These are phyloP conservation scores for Tulasnella sp. DNA, from an alignment of 768 basidiomycete species.

Conservation along the genomic window DNA sequence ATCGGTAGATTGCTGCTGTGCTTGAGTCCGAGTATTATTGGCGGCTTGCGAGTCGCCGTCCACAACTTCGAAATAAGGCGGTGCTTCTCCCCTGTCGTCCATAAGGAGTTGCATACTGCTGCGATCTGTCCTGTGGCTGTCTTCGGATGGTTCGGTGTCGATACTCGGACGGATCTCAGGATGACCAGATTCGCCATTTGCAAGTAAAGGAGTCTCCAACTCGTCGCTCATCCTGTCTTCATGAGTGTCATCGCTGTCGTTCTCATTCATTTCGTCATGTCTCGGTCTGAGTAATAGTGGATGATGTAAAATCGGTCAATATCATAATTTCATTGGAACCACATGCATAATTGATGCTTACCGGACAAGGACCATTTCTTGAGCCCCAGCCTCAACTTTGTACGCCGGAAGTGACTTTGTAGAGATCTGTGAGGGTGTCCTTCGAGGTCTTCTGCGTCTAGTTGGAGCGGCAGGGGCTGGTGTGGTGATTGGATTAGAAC, in stretches of 20 bases:
- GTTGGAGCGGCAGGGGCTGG: constrained; percentile 28
- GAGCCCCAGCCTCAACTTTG: constrained; percentile 72
- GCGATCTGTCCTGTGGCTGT: constrained; percentile 3
- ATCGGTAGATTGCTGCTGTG: neutral
- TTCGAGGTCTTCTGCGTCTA: constrained; percentile 32
- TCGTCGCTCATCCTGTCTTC: neutral
- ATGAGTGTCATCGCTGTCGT: neutral
- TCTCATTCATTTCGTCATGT: neutral
- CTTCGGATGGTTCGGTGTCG: constrained; percentile 8
- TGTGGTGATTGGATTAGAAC: constrained; percentile 16
- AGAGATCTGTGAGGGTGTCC: constrained; percentile 71
- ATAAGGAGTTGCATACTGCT: constrained; percentile 4
- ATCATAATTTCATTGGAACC: neutral
- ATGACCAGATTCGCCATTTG: neutral
- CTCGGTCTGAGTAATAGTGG: neutral
- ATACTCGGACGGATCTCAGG: constrained; percentile 10
- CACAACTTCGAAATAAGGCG: constrained; percentile 50
- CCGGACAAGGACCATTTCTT: constrained; percentile 59
- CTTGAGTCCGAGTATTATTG: neutral
- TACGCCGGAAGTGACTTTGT: constrained; percentile 66
- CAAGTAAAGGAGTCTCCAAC: too few species aligned
- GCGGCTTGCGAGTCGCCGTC: constrained; percentile 10
- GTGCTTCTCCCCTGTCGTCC: constrained; percentile 46
- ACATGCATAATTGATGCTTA: constrained; percentile 18
- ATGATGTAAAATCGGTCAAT: neutral